phyloP scores from a whole-genome alignment of 1,284 basidiomycete genomes.

The Stygiomarasmius scandens region DNA sequence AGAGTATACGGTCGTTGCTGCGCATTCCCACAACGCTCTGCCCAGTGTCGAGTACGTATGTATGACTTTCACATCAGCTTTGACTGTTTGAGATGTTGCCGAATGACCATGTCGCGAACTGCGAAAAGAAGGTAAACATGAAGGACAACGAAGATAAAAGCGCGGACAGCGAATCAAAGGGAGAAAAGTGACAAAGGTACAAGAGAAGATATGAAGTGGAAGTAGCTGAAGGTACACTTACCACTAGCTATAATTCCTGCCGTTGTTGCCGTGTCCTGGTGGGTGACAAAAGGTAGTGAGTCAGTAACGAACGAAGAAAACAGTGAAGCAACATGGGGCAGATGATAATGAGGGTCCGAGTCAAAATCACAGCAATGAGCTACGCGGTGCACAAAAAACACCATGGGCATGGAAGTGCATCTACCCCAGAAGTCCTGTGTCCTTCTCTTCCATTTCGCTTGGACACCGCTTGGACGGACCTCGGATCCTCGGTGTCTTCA shows the following conservation, averaged over 20 bases:
- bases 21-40: too few relatives aligned
- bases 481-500: too few relatives aligned
- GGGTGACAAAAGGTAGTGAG: background rate
- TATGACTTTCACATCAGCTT: constrained; percentile 52
- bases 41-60: background rate
- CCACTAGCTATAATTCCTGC: constrained; percentile 78
- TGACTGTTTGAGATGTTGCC: constrained; percentile 67
- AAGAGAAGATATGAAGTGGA: background rate
- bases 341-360: too few relatives aligned
- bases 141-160: background rate
- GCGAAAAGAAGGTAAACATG: constrained; percentile 10
- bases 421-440: too few relatives aligned
- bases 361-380: too few relatives aligned
- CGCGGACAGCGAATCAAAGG: background rate
- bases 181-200: background rate
- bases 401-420: too few relatives aligned
- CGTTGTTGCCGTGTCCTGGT: constrained; percentile 71
- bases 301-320: background rate
- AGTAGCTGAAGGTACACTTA: constrained; percentile 34
- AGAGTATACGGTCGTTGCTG: too few relatives aligned
- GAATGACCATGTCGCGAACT: constrained; percentile 74
- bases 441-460: too few relatives aligned
- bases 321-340: background rate
- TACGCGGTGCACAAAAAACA: too few relatives aligned
- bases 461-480: too few relatives aligned